These are phyloP conservation scores for Lodderomyces pseudojiufengensis DNA, from an alignment of 1,139 yeast genomes.

Conservation along the genomic window DNA sequence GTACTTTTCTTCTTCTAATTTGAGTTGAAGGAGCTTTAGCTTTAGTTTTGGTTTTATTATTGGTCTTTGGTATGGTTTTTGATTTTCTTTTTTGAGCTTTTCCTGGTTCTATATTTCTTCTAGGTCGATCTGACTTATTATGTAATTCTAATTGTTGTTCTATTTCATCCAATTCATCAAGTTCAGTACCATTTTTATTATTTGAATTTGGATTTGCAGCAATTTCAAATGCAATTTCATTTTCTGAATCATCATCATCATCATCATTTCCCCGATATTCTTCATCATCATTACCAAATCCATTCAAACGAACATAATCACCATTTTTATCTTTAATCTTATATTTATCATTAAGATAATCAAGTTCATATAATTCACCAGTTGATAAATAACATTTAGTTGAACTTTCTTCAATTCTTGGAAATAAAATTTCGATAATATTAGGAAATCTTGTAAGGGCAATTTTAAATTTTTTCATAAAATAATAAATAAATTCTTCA, in stretches of 20 bases:
- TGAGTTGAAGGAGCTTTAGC: background rate
- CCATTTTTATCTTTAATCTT: conserved; percentile 12
- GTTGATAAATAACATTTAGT: conserved; percentile 38
- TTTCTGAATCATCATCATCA: conserved; percentile 21
- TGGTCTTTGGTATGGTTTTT: background rate
- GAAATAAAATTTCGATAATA: conserved; percentile 69
- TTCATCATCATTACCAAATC: conserved; percentile 9
- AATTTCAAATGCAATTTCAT: conserved; percentile 35
- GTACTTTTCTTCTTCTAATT: conserved; percentile 7
- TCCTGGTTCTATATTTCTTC: conserved; percentile 16
- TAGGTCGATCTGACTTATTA: conserved; percentile 3
- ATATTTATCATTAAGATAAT: background rate
- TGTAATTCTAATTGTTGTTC: conserved; percentile 20
- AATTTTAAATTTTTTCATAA: conserved; percentile 57
- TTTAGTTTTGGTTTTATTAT: conserved; percentile 4
- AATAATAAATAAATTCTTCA: conserved; percentile 64
- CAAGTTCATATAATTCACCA: conserved; percentile 44
- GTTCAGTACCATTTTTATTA: conserved; percentile 21
- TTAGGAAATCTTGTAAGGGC: conserved; percentile 50
- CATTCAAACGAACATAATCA: conserved; percentile 19
- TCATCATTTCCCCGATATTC: conserved; percentile 13
- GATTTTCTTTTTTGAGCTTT: conserved; percentile 20
- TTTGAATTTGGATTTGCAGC: conserved; percentile 15
- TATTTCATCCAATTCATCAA: conserved; percentile 32
- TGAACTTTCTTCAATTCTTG: conserved; percentile 49